Base-by-base conservation (phyloP, 192 early-diverging fungal genomes). In the Entomortierella chlamydospora region DNA sequence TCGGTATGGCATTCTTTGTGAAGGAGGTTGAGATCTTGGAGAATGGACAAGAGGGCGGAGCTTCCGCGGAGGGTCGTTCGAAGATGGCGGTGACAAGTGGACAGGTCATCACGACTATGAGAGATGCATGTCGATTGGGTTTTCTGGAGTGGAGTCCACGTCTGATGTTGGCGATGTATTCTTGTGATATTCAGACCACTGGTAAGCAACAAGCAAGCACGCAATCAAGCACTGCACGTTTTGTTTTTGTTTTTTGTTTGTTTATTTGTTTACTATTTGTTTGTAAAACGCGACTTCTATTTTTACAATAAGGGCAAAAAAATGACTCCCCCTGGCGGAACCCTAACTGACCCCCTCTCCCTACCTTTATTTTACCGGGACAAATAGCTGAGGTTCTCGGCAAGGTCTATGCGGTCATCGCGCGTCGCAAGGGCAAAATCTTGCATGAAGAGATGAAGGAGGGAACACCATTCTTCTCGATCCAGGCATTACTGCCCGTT, bases 391-490 rank as follows among this genome's bases (percentile, higher is more conserved):
- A 98, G 28, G 93, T 97, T 0, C 87, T 99, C 34, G 98, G 98
- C 29, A 95, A 94, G 72, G 97, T 99, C 2, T 98, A 99, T 66
- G 97, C 87, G 15, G 98, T 99, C 9, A 91, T 99, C 45, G 91
- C 91, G 55, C 91, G 92, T 58, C 88, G 98, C 8, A 90, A 90
- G 26, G 98, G 97, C n/a, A 90, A 93, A 56, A 95, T 99, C 51
- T 65, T 97, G 20, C 93, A 94, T 3, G 98, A 99, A 64, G 97
- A 99, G 72, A 90, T 99, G 85, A 94, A 95, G 79, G 98, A 99
- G 67, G 98, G 97, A 45, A 99, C 98, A 4, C 93, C 95, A 2
- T 97, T 97, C 71, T 99, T 97, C 81, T 90, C 91, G 43, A 95
- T 99, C 78, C 87, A 89, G 65, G 89, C 96, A 0, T 64, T 89